phyloP scores from a whole-genome alignment of 2,329 filamentous ascomycete genomes.

The Paramyrothecium sp. region DNA sequence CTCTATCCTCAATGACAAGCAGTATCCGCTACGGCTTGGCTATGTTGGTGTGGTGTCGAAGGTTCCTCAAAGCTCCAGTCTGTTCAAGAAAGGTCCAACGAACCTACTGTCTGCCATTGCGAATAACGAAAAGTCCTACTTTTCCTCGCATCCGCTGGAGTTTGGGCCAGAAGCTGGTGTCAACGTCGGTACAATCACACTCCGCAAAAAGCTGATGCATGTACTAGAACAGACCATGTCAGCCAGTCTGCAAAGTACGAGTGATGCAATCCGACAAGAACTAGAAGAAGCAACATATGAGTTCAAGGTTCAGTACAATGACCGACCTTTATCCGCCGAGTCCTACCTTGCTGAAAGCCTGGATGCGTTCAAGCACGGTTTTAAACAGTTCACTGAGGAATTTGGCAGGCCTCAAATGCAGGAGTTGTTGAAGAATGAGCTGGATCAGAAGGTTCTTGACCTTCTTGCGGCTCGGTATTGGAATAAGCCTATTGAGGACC shows the following conservation, averaged over 20 bases:
- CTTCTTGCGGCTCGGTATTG: constrained; percentile 91
- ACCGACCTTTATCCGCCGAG: constrained; percentile 89
- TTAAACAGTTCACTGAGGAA: constrained; percentile 86
- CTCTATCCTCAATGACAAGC: constrained; percentile 78
- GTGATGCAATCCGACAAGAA: constrained; percentile 90
- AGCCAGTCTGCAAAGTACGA: constrained; percentile 81
- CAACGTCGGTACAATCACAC: constrained; percentile 76
- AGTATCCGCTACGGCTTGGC: constrained; percentile 91
- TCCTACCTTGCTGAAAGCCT: constrained; percentile 94
- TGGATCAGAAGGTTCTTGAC: constrained; percentile 94
- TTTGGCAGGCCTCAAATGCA: constrained; percentile 91
- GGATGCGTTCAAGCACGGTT: constrained; percentile 96
- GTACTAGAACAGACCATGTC: constrained; percentile 98
- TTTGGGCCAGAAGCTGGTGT: constrained; percentile 74
- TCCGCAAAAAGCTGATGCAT: constrained; percentile 95
- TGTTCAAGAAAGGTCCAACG: constrained; percentile 80
- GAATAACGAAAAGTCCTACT: constrained; percentile 86
- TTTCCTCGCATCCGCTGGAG: constrained; percentile 77
- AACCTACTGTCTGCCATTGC: constrained; percentile 80
- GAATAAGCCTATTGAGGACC: constrained; percentile 91
- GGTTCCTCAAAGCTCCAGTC: constrained; percentile 64
- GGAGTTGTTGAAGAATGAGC: constrained; percentile 83
- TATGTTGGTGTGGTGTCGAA: constrained; percentile 95
- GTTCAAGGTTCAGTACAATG: constrained; percentile 99
- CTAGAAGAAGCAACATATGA: constrained; percentile 96